Base-by-base conservation (phyloP, 2,329 filamentous ascomycete genomes). In the Magnaporthiopsis poae region DNA sequence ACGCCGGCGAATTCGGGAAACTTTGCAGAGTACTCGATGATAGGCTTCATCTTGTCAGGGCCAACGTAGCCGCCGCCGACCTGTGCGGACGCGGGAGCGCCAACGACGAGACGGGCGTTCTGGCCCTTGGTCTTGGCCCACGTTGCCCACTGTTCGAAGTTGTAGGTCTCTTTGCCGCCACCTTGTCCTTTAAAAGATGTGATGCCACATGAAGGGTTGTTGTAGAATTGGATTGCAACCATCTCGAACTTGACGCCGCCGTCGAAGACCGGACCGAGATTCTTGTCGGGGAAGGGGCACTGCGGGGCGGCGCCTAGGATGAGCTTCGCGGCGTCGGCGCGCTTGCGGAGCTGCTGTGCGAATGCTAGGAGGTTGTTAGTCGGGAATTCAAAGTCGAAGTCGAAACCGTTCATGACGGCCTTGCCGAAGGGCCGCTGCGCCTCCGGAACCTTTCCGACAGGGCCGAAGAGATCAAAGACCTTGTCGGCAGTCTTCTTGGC, bases 391-490 rank as follows among this genome's bases (percentile, higher is more conserved):
- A 92, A 87, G 74, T 92, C 90, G 69, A 92, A 86, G 76, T 92
- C 90, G 74, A 92, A 91, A 5, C 90, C 90, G 74, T 92, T 88
- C 60, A 92, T 77, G 5, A 85, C 80, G 12, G 86, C 84, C 13
- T 77, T 76, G 66, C 87, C 87, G 73, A 92, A 92, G 1, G 90
- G 90, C 11, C 90, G 85, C 39, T 52, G 39, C 8, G 78, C 78
- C 21, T 18, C 15, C 25, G 46, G 27, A 52, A 4, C 33, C 7
- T 39, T 25, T 39, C 27, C 39, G 21, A 25, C 25, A 5, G 89
- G 86, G 2, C 90, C 90, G 74, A 91, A 92, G 69, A 87, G 88
- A 64, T 83, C 79, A 89, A 89, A 92, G 67, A 92, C 77, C 27
- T 83, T 79, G 66, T 88, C 77, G 0, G 89, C 90, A 2, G 84